Evolutionary conservation across 163 green algal species (phyloP), one percentile per base, ranked within the genome.

Genomic region (Scenedesmus sp.): DNA sequence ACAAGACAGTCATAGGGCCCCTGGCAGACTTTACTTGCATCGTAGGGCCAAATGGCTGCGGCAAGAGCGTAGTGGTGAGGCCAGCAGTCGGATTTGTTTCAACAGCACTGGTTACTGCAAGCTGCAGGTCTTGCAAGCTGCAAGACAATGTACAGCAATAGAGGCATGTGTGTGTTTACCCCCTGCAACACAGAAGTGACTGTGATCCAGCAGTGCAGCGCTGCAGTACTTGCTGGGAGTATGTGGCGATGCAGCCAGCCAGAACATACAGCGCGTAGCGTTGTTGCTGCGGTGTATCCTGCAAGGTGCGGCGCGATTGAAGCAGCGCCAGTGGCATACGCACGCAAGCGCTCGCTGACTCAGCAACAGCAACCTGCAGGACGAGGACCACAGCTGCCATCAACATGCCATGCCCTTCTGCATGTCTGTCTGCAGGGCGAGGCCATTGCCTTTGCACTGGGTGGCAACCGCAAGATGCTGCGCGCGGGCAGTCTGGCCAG

Each of bases 381-480:
- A 56, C 3, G 46, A 37, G 33, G 46, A 40, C 40, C 22, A 33
- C 37, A 18, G 51, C 10, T 56, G 26, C 72, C 10, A 46, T 33
- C 53, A 33, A 35, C 79, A 40, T 37, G 42, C 16, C 24, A 68
- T 16, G 56, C 15, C 3, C 10, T 24, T 87, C 9, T 33, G 59
- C 46, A 80, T 35, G n/a, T 49, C 7, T 46, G 51, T 72, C 4
- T 83, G 40, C 93, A 96, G 94, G 95, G 94, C 20, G 95, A 97
- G 73, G 95, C 95, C 1, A 88, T 97, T n/a, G 94, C 95, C 0
- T 97, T 97, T 91, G 95, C 92, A 1, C 91, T 97, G 72, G 95
- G 95, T 1, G 95, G 95, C 86, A 96, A 93, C 86, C 89, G 83
- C 9, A 88, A 91, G 42, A 95, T 97, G 91, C 89, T 97, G 84